Evolutionary conservation across 306 rosid species (phyloP), one percentile per base, ranked within the genome.

Genomic region (Potentilla sterilis): DNA sequence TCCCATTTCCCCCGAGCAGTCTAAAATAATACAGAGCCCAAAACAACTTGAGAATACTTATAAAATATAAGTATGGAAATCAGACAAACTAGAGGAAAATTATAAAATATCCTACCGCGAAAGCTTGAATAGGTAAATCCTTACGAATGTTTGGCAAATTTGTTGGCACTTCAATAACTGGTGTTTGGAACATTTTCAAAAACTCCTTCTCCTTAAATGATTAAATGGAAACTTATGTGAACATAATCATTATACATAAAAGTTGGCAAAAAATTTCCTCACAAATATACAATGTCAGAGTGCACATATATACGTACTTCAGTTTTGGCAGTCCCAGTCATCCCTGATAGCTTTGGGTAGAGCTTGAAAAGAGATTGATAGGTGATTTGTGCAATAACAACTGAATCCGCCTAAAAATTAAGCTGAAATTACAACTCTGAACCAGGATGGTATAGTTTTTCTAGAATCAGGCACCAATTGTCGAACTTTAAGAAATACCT

Each of bases 241-340:
- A 75, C 67, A 75, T 65, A 59, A 58, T 69, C 81, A 77, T 40
- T 67, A 64, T 72, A 43, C 24, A 22, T 52, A 69, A n/a, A 74
- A 62, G 46, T 67, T 58, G 74, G 62, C 75, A 82, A 54, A 72
- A 70, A 42, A 42, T 58, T 73, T 41, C 38, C 55, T 16, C 42
- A 3, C 18, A 58, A 76, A 70, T 12, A 78, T 65, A 84, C 59
- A 46, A 86, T 49, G 52, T 69, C 70, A 69, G 67, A 74, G 73
- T 75, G 81, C 66, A 55, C 69, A 52, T 84, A 40, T 21, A 77
- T 71, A 61, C 64, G 64, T 83, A 92, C 98, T 89, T 95, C 98
- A 40, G 98, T 95, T 88, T 95, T 95, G 76, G 98, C 98, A 79
- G 97, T 95, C 79, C 98, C 98, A 62, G 97, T 95, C 98, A 95